These are phyloP conservation scores for Saraca asoca DNA, from an alignment of 331 rosid genomes.

Conservation along the genomic window DNA sequence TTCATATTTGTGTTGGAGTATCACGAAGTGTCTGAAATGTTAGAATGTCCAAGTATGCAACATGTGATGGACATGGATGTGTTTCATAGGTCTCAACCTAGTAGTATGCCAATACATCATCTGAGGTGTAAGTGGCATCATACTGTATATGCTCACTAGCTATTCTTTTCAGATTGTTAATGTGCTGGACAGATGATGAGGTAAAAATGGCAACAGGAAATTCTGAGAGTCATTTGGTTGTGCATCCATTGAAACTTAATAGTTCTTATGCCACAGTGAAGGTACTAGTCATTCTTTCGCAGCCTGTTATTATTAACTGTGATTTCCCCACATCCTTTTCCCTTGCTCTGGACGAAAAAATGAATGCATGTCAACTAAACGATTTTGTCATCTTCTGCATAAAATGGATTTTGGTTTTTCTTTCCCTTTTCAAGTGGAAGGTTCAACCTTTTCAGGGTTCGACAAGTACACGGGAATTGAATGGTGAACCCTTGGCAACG, in stretches of 20 bases:
- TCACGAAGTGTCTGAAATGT: too few relatives aligned
- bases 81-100: too few relatives aligned
- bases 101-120: too few relatives aligned
- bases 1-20: too few relatives aligned
- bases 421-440: slow-evolving; percentile 9
- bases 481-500: slow-evolving; percentile 83
- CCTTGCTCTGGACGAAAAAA: too few relatives aligned
- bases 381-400: not conserved
- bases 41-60: too few relatives aligned
- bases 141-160: slow-evolving; percentile 27
- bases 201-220: slow-evolving; percentile 69
- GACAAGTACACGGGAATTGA: slow-evolving; percentile 58
- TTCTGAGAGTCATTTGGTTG: slow-evolving; percentile 50
- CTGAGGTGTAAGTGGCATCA: too few relatives aligned
- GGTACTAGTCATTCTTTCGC: slow-evolving; percentile 44
- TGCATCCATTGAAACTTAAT: slow-evolving; percentile 69
- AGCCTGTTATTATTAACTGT: slow-evolving; percentile 11
- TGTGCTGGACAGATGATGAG: slow-evolving; percentile 73
- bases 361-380: slow-evolving; percentile 19
- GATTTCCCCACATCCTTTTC: slow-evolving; percentile 4
- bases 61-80: too few relatives aligned
- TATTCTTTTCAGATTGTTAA: slow-evolving; percentile 53
- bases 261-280: slow-evolving; percentile 75
- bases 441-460: slow-evolving; percentile 57
- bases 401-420: not conserved